Evolutionary conservation across 75 land plant genomes (phyloP), one percentile per base, ranked within the genome.

Genomic region (Isoetes taiwanensis): DNA sequence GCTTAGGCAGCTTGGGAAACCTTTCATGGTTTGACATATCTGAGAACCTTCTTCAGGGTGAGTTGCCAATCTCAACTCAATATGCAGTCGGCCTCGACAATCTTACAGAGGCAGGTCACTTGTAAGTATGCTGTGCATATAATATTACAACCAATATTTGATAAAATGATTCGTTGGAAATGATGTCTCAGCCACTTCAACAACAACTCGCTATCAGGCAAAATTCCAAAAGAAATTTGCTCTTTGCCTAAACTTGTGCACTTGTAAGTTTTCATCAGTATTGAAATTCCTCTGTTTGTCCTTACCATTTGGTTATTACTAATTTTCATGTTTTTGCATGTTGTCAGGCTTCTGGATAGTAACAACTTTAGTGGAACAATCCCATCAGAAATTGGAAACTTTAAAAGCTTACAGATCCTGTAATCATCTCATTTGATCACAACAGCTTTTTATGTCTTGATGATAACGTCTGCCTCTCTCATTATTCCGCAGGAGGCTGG

Each of bases 11-110:
- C 12, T 77, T 84, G 8, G 66, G 63, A 12, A 77, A 86, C 1
- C 63, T n/a, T n/a, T n/a, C n/a, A n/a, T 86, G 14, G 89, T 62
- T 84, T 37, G 89, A 84, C 52, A 24, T 84, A 14, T 64, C 85
- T n/a, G 72, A 72, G 52, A 84, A 84, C 52, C 43, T 46, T 52
- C 63, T 84, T 6, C 43, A 32, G 3, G 89, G 89, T 56, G 20
- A 42, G 0, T 63, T 84, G 31, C 89, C 89, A 2, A 67, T 78
- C 30, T 83, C 86, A 26, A 55, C 61, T 62, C 64, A 35, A 1
- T 42, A 3, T 11, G 34, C 42, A 0, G 33, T 66, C 33, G 88
- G 88, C 29, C 71, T 84, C 6, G 85, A 84, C 39, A 56, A 37
- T 54, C 78, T 84, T 3, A n/a, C 40, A 16, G 6, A 41, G 25